Percentiles rank a stretch among this genome's conserved stretches.
Conservation (phyloP, 495 filamentous ascomycete genomes). For the Hypoxylon cercidicola region DNA sequence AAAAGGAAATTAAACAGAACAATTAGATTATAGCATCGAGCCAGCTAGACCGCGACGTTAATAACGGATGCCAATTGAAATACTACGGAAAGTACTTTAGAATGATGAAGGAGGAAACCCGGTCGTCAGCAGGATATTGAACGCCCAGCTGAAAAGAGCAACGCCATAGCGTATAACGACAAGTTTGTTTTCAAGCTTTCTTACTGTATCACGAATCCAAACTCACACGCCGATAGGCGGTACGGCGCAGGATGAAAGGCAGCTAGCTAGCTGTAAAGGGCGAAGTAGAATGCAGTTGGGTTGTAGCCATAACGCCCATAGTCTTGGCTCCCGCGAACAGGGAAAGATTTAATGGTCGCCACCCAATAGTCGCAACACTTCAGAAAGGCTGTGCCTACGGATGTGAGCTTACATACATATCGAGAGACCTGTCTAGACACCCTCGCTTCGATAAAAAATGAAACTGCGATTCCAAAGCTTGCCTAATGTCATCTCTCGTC, state of each 20-base stretch:
- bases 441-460: not conserved
- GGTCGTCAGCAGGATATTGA: conserved; percentile 9
- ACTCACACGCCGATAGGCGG: not conserved
- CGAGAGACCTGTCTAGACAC: conserved; percentile 21
- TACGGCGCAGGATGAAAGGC: not conserved
- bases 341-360: conserved; percentile 13
- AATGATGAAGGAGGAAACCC: not conserved
- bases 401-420: not conserved
- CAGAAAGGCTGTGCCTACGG: conserved; percentile 5
- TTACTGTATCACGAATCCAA: not conserved
- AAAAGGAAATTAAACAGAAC: too few relatives aligned
- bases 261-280: not conserved
- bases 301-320: conserved; percentile 10
- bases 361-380: conserved; percentile 25
- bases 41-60: too few relatives aligned
- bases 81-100: too few relatives aligned
- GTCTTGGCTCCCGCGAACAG: conserved; percentile 25
- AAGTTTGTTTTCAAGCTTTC: conserved; percentile 4
- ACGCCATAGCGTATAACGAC: conserved; percentile 1
- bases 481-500: not conserved
- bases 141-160: conserved; percentile 18
- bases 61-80: too few relatives aligned
- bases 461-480: conserved; percentile 1
- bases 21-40: too few relatives aligned
- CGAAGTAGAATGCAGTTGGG: conserved; percentile 11